These are phyloP conservation scores for Omphalea diandra DNA, from an alignment of 441 rosid genomes.

Conservation along the genomic window DNA sequence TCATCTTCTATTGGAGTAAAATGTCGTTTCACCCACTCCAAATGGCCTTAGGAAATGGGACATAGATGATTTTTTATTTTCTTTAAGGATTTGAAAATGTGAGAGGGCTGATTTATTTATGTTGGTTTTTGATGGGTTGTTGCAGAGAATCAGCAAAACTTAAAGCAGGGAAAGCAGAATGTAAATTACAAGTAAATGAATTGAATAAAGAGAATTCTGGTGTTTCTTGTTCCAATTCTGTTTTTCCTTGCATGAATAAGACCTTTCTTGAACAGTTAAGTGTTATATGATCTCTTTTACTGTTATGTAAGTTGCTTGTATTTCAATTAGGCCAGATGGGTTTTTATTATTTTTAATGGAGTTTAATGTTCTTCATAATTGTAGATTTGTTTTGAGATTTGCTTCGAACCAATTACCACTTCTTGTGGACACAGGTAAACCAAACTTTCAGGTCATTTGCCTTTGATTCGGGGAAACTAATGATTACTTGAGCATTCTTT, in stretches of 20 bases:
- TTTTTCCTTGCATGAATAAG: slow-evolving; percentile 77
- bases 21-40: too few relatives aligned
- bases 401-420: slow-evolving; percentile 95
- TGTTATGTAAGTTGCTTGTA: too few relatives aligned
- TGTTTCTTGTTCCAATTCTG: slow-evolving; percentile 41
- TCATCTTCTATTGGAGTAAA: too few relatives aligned
- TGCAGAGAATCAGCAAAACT: slow-evolving; percentile 36
- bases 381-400: slow-evolving; percentile 93
- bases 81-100: slow-evolving; percentile 4
- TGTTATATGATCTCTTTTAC: slow-evolving; percentile 2
- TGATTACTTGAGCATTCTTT: background rate
- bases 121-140: background rate
- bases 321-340: slow-evolving; percentile 7
- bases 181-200: slow-evolving; percentile 29
- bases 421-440: slow-evolving; percentile 91
- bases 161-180: slow-evolving; percentile 29
- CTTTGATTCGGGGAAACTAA: background rate
- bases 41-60: too few relatives aligned
- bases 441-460: too few relatives aligned
- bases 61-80: too few relatives aligned
- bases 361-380: slow-evolving; percentile 15
- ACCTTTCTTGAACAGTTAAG: slow-evolving; percentile 94
- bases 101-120: slow-evolving; percentile 9
- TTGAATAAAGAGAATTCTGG: slow-evolving; percentile 22
- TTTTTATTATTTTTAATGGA: slow-evolving; percentile 2